phyloP scores from a whole-genome alignment of 192 early-diverging fungal species.

The Piromyces sp. region DNA sequence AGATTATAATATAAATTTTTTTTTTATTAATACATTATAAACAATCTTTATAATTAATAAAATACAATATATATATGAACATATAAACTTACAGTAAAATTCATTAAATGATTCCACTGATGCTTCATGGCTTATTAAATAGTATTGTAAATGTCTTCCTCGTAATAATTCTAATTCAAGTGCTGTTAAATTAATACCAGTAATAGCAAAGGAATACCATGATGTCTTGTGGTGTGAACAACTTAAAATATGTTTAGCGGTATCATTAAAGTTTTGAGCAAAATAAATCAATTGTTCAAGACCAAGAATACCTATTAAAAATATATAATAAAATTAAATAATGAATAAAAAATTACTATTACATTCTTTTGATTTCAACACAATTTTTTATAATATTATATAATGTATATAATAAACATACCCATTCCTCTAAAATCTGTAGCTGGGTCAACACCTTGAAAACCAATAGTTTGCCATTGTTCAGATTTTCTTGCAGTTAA shows the following conservation, averaged over 20 bases:
- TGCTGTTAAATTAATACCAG: not conserved
- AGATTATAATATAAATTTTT: no score
- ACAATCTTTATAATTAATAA: no score
- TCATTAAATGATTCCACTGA: not conserved
- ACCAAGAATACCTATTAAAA: not conserved
- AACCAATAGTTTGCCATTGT: conserved; percentile 64
- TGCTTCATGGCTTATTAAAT: not conserved
- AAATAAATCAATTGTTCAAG: not conserved
- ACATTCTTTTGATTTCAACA: no score
- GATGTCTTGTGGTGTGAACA: not conserved
- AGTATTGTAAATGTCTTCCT: not conserved
- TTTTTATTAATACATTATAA: no score
- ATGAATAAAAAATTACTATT: no score
- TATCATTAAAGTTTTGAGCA: not conserved
- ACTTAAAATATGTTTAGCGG: not conserved
- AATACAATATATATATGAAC: no score
- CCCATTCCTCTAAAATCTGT: conserved; percentile 80
- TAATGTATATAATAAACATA: no score
- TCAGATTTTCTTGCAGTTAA: conserved; percentile 22
- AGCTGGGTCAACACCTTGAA: conserved; percentile 66
- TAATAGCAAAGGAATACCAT: not conserved
- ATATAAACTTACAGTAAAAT: not conserved
- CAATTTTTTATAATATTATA: no score
- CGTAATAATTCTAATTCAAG: not conserved
- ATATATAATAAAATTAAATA: no score